Evolutionary conservation across 2,329 filamentous ascomycete species (phyloP), one percentile per base, ranked within the genome.

Genomic region (Corynespora cassiicola): DNA sequence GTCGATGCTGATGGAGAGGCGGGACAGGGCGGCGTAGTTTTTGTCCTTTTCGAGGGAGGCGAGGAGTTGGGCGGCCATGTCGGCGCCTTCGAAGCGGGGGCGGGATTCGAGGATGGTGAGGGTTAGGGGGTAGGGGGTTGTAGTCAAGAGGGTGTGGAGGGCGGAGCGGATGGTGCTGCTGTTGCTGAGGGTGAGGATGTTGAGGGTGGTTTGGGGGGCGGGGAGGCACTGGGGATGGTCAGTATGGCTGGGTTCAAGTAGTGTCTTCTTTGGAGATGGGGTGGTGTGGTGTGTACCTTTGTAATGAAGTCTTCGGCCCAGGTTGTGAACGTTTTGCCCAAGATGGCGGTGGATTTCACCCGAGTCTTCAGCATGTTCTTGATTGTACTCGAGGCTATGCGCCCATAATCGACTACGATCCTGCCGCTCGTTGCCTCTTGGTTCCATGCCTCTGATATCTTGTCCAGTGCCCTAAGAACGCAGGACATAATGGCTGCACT

Each of bases 31-130:
- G 8, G 22, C 14, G 4, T 20, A 12, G 12, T 33, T 24, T n/a
- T n/a, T n/a, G n/a, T n/a, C n/a, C n/a, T n/a, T n/a, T n/a, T n/a
- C n/a, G n/a, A 23, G 22, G 15, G 23, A 24, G 12, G 35, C 20
- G 39, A 66, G 57, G 48, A 80, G 42, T 4, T 63, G 65, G n/a
- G 66, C 69, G 5, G 79, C 81, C 34, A 84, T 72, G 7, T 72
- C 75, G 4, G 79, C 79, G 6, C 84, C 85, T 64, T 88, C 84
- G 47, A 77, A 87, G 1, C 83, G 71, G 0, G 85, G 85, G 1
- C 85, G 73, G 2, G 85, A 87, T 59, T 88, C 85, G 3, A 88
- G 72, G 19, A 88, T 70, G 4, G 75, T 76, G 12, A 88, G 61
- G 32, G 84, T 75, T 7, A 86, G 56, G 0, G 45, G 52, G 19